These are phyloP conservation scores for Lignosus rhinocerotis DNA, from an alignment of 1,284 basidiomycete species.

Conservation along the genomic window DNA sequence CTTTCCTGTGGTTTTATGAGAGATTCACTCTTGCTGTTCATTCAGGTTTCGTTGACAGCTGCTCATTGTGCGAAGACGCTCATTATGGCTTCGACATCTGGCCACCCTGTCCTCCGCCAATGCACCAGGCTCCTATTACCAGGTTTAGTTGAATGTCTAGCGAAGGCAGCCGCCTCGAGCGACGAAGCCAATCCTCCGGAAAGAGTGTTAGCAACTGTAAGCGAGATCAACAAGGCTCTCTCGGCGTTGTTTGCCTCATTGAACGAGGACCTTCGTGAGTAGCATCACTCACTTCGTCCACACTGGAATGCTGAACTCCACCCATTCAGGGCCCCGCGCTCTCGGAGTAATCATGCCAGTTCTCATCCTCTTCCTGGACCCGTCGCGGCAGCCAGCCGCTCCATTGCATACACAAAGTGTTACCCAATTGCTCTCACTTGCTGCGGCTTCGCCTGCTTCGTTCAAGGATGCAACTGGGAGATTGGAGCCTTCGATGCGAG, in stretches of 20 bases:
- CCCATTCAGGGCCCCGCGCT: constrained; percentile 59
- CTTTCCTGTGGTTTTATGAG: not conserved
- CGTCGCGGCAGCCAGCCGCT: constrained; percentile 44
- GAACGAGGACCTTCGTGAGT: constrained; percentile 66
- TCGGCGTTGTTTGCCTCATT: constrained; percentile 62
- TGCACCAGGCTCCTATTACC: constrained; percentile 78
- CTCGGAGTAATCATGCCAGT: constrained; percentile 82
- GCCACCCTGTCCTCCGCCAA: constrained; percentile 68
- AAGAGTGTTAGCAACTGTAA: constrained; percentile 58
- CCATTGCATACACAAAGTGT: constrained; percentile 65
- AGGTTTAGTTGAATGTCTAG: constrained; percentile 77
- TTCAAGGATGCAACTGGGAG: constrained; percentile 87
- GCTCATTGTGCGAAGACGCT: constrained; percentile 88
- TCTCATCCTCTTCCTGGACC: constrained; percentile 73
- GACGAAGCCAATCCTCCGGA: constrained; percentile 58
- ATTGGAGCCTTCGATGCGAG: constrained; percentile 61
- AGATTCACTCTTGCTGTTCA: constrained; percentile 4
- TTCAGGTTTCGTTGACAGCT: constrained; percentile 77
- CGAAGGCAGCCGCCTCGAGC: constrained; percentile 60
- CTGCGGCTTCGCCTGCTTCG: constrained; percentile 69
- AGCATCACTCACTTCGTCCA: not conserved
- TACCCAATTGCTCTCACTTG: constrained; percentile 77
- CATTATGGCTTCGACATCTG: constrained; percentile 62
- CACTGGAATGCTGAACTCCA: not conserved
- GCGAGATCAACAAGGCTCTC: constrained; percentile 84